Evolutionary conservation across 2,329 filamentous ascomycete genomes (phyloP).

Genomic region (Cercospora citrullina): DNA sequence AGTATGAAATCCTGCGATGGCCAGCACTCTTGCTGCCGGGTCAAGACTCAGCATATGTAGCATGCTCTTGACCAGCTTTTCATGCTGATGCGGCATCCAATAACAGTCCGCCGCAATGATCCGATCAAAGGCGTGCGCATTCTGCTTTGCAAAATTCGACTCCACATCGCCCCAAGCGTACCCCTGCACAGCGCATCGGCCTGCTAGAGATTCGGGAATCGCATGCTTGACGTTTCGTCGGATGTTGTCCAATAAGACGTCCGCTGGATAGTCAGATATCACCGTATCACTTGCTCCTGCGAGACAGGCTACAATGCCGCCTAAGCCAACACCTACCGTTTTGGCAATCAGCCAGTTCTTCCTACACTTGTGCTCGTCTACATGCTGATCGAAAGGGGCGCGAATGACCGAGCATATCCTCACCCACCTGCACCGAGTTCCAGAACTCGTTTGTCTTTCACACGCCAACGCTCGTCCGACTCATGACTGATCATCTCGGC

Average conservation of each 20-base stretch:
- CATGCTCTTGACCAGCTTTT: constrained; percentile 64
- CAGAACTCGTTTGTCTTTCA: constrained; percentile 55
- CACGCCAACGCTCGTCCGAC: constrained; percentile 45
- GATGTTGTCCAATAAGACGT: constrained; percentile 60
- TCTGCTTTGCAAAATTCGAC: constrained; percentile 42
- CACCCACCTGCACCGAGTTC: constrained; percentile 67
- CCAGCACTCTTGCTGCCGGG: constrained; percentile 56
- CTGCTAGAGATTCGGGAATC: constrained; percentile 34
- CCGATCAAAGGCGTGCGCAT: constrained; percentile 55
- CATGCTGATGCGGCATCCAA: constrained; percentile 74
- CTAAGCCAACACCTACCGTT: constrained; percentile 47
- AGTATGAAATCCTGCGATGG: constrained; percentile 72
- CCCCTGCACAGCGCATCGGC: constrained; percentile 53
- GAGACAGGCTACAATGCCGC: constrained; percentile 49
- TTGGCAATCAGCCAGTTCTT: constrained; percentile 27
- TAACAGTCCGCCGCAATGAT: constrained; percentile 71
- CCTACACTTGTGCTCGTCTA: constrained; percentile 18
- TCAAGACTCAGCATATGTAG: constrained; percentile 62
- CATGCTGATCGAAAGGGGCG: neutral
- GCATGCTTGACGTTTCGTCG: constrained; percentile 59
- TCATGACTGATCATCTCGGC: constrained; percentile 45
- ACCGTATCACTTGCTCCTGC: constrained; percentile 53
- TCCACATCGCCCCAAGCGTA: constrained; percentile 65
- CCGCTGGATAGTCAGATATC: constrained; percentile 68
- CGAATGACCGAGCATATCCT: neutral